These are phyloP conservation scores for Ophiocordyceps camponoti-rufipedis DNA, from an alignment of 2,329 filamentous ascomycete genomes.

Conservation along the genomic window DNA sequence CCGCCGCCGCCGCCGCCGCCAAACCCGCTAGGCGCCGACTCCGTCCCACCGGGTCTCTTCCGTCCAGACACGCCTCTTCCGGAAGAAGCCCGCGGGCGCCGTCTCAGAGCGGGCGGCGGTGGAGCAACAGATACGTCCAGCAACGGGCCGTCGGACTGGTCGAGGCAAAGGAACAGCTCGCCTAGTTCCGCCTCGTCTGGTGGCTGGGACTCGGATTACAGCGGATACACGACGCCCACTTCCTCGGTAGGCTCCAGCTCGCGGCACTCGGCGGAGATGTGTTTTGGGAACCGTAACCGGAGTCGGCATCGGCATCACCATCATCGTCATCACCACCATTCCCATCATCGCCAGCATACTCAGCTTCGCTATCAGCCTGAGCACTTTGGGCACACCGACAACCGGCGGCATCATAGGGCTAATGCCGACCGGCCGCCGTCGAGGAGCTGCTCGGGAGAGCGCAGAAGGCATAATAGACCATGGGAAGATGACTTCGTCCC, in stretches of 20 bases:
- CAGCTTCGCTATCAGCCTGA: background rate
- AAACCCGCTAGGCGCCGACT: background rate
- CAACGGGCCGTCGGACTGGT: background rate
- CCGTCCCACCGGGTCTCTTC: background rate
- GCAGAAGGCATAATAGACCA: too few species aligned
- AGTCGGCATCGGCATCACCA: slow-evolving; percentile 2
- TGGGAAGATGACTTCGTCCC: too few species aligned
- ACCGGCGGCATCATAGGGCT: background rate
- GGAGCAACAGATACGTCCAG: background rate
- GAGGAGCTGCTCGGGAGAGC: background rate
- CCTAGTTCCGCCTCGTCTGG: slow-evolving; percentile 4
- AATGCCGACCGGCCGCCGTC: too few species aligned
- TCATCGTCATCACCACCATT: background rate
- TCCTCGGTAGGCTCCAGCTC: slow-evolving; percentile 6
- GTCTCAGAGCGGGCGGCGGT: background rate
- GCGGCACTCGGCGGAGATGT: background rate
- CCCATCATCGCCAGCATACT: background rate
- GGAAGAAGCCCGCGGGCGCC: background rate
- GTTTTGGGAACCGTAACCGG: slow-evolving; percentile 2
- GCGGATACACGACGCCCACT: slow-evolving; percentile 5
- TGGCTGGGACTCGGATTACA: slow-evolving; percentile 1
- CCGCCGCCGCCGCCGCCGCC: background rate
- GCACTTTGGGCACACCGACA: background rate
- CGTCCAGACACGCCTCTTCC: background rate
- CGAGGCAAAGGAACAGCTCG: slow-evolving; percentile 3